Base-by-base conservation (phyloP, 495 filamentous ascomycete genomes). In the Podospora conica region DNA sequence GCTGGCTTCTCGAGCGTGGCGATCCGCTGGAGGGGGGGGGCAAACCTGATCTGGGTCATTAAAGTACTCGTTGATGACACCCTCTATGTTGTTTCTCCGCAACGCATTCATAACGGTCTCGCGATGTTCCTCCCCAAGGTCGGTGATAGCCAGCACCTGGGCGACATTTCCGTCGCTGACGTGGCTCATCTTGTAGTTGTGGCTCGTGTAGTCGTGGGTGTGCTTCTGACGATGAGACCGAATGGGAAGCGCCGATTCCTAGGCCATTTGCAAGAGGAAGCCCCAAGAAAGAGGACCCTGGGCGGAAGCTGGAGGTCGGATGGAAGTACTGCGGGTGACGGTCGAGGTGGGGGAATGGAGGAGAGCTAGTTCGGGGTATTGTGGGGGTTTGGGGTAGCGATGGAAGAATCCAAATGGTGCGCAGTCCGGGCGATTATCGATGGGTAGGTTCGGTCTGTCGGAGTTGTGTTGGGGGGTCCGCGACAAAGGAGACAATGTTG, bases 31-130 rank as follows among this genome's bases (percentile, higher is more conserved):
- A 20, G 18, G 29, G 40, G 29, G 24, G 53, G 23, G 28, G 53
- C 67, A 55, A 71, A 83, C 81, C 71, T 79, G 80, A 0, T 68
- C 68, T 6, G 75, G 58, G 31, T 78, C 64, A 59, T 84, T 80
- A 40, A 79, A 79, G 63, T 76, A 82, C 61, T 83, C 80, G 58
- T 76, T 76, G 8, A 79, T 67, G 8, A 84, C 82, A 54, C 67
- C 70, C 7, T 79, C 74, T 22, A 80, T 79, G 29, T 77, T 75
- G 55, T 84, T 83, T 9, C 65, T 69, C 78, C 75, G 64, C 65
- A 74, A 66, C 22, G 62, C 73, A 18, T 18, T 24, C 3, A 21
- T 25, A 2, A 75, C 65, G 28, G 65, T 53, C 15, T 23, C 20
- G 8, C 29, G 48, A 54, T 48, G 15, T 18, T 48, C 40, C 40